Base-by-base conservation (phyloP, 768 basidiomycete genomes). In the Mycena vitilis region DNA sequence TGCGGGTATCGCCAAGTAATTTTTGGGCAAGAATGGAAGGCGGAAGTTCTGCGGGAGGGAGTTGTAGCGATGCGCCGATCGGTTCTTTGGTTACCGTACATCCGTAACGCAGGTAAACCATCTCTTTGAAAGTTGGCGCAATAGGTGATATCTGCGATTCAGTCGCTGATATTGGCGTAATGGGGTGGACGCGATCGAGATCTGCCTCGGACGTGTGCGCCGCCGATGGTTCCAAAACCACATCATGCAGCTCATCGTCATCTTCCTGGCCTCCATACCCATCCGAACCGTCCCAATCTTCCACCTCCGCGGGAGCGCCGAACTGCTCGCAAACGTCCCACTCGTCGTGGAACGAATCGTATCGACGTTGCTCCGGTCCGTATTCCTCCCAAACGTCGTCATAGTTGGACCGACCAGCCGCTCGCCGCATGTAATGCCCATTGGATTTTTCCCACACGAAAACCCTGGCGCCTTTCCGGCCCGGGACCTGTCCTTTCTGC, bases 291-390 rank as follows among this genome's bases (percentile, higher is more conserved):
- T 48, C n/a, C 47, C 47, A 22, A 22, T 48, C 47, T 5, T 48
- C 47, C 22, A 9, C 47, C 22, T 48, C 47, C 6, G 20, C 47
- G 15, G 20, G n/a, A 48, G 2, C 13, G 20, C 54, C 63, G 18
- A 55, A 64, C 7, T 18, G 18, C 5, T n/a, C 45, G 15, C 63
- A 64, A 0, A 56, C 6, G 40, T 64, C 63, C 63, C 63, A 64
- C 30, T 64, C 63, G 18, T 64, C n/a, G 20, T 52, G 25, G 54
- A 48, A 49, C 11, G 45, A 37, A 36, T 64, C 47, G 34, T 56
- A 64, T 20, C 54, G 63, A 48, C 54, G 63, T 18, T 64, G 63
- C 2, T 18, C 18, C 3, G 54, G 44, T 6, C 54, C 44, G 15
- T 56, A 49, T 23, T 64, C 63, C 0, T 56, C 54, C 63, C 63